phyloP scores from a whole-genome alignment of 345 rosid species.

The Eucalyptus curtisii region DNA sequence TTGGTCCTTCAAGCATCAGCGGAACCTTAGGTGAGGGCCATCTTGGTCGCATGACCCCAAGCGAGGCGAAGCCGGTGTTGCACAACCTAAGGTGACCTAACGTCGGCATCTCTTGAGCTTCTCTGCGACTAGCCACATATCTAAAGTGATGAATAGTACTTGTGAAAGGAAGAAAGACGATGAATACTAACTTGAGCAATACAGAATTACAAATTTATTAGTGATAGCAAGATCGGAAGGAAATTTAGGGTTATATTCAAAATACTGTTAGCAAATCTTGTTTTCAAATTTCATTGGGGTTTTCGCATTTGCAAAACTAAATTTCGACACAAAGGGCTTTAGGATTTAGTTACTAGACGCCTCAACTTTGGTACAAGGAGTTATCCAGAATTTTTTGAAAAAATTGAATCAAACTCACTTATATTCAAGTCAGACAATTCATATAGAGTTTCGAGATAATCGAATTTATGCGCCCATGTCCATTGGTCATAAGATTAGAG shows the following conservation, averaged over 20 bases:
- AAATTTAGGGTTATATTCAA: too few relatives aligned
- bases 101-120: background rate
- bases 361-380: background rate
- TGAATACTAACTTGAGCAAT: background rate
- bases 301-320: background rate
- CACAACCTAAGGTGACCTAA: background rate
- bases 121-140: background rate
- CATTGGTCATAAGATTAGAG: background rate
- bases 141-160: background rate
- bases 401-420: background rate
- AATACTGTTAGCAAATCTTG: background rate
- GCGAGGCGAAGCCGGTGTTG: rapidly evolving
- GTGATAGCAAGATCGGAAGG: background rate
- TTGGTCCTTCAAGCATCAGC: background rate
- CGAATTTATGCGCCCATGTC: background rate
- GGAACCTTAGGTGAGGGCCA: background rate
- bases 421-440: background rate
- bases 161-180: background rate
- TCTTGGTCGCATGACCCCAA: background rate
- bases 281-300: background rate
- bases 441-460: background rate
- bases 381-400: rapidly evolving
- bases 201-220: background rate
- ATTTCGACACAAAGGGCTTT: too few relatives aligned
- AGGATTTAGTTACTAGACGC: too few relatives aligned